Evolutionary conservation across 805 yeast genomes (phyloP), one percentile per base, ranked within the genome.

Genomic region (Metschnikowia similis): DNA sequence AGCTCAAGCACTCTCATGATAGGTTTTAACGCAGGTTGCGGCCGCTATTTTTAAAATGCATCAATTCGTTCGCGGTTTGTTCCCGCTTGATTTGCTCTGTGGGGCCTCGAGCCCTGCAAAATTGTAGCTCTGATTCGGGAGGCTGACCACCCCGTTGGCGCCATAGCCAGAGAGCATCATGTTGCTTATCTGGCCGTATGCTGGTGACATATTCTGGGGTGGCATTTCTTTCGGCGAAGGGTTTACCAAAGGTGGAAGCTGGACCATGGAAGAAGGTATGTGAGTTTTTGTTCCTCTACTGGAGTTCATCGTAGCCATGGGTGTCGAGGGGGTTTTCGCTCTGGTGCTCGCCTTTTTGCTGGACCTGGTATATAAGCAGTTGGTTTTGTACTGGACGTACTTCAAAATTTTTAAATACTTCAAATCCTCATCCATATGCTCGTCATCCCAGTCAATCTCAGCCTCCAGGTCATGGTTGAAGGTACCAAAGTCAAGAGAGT

Each of bases 361-460:
- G 27, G 34, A 14, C 21, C 35, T 34, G 26, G 43, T 47, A 39
- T 50, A 50, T 28, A 57, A 41, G 27, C 45, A 11, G 35, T 46
- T 53, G 17, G 58, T 63, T 51, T 71, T 74, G 56, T 74, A 72
- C 59, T 71, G 66, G 50, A 74, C 61, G 56, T 67, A 72, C 55
- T 73, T 73, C 54, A 73, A 61, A 6, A 71, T 68, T 46, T 71
- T 72, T 50, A 73, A 60, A 49, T 70, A 73, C 52, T 74, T 74
- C 60, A 72, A 66, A 54, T 73, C 77, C 55, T 74, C 78, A 53
- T 72, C 76, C 75, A 73, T 65, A 21, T 71, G 72, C 53, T 73
- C 77, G 50, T 74, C 77, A 51, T 74, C 78, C 78, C 78, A 73
- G 56, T 73, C 78, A 6, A 72, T 71, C n/a, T 62, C 69, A 32